Conservation (phyloP, 1,139 yeast species). For the Entelexis sorbosivorans region DNA sequence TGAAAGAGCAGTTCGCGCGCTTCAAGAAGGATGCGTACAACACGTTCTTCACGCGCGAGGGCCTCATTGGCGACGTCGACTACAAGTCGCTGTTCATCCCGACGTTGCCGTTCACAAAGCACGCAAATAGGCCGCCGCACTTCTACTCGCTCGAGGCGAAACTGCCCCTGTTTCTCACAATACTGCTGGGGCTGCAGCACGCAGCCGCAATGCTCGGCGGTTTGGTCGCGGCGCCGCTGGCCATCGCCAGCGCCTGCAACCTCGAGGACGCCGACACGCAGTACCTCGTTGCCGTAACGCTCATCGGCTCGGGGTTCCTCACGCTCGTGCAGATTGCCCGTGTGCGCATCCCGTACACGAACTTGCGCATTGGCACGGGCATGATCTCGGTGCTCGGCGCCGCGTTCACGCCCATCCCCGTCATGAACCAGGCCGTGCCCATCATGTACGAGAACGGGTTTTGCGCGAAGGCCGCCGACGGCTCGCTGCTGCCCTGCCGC, state of each 20-base stretch:
- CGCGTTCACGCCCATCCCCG: conserved; percentile 73
- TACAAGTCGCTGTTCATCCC: conserved; percentile 68
- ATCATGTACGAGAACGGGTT: conserved; percentile 63
- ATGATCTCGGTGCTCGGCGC: conserved; percentile 78
- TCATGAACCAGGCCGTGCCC: conserved; percentile 69
- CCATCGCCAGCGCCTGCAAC: conserved; percentile 52
- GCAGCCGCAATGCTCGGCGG: conserved; percentile 83
- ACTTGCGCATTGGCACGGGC: conserved; percentile 74
- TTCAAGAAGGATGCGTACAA: neutral
- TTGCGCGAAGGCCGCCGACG: conserved; percentile 52
- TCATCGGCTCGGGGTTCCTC: conserved; percentile 62
- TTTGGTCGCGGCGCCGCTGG: conserved; percentile 66
- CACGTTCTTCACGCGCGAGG: conserved; percentile 8
- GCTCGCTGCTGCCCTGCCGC: conserved; percentile 59
- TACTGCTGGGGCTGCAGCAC: conserved; percentile 73
- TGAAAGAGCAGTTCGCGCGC: neutral
- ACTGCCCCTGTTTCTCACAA: conserved; percentile 65
- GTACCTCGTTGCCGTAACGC: conserved; percentile 63
- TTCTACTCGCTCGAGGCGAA: conserved; percentile 68
- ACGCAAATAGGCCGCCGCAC: conserved; percentile 43
- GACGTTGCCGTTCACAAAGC: conserved; percentile 51
- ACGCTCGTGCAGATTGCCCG: conserved; percentile 70
- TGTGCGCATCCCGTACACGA: conserved; percentile 57
- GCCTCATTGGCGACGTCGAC: conserved; percentile 32
- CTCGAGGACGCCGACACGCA: conserved; percentile 41